Evolutionary conservation across 208 protist species (phyloP).

Genomic region (Leishmania aethiopica): DNA sequence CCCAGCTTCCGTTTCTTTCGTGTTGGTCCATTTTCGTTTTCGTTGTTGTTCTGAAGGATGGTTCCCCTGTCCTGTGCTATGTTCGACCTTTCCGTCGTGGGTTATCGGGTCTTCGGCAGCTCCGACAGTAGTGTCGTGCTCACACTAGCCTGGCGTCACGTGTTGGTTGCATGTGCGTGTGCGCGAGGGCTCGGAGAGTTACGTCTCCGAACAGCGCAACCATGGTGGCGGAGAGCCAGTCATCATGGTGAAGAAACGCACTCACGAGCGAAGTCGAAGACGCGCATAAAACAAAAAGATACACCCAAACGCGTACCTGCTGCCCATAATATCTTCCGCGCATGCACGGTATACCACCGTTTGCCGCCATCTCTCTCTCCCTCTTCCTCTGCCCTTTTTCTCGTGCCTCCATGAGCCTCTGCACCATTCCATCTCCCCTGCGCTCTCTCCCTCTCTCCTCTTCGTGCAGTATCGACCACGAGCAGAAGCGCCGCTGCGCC

Average conservation of each 20-base stretch:
- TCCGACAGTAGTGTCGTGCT: neutral
- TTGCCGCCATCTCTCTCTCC: neutral
- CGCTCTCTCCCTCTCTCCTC: constrained; percentile 11
- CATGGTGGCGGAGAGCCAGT: neutral
- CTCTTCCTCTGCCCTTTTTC: neutral
- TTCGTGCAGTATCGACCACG: neutral
- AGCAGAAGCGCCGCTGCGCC: neutral
- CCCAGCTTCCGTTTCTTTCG: neutral
- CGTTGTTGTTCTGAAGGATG: neutral
- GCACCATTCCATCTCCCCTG: neutral
- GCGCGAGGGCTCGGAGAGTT: neutral
- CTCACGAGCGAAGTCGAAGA: neutral
- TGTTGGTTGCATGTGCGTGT: neutral
- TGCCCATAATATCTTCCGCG: neutral
- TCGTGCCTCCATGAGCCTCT: neutral
- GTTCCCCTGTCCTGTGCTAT: neutral
- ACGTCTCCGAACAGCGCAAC: neutral
- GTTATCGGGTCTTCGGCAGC: neutral
- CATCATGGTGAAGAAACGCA: neutral
- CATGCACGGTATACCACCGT: neutral
- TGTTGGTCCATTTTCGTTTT: neutral
- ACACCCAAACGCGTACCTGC: neutral
- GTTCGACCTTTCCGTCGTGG: neutral
- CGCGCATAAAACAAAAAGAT: neutral
- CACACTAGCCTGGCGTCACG: neutral